These are phyloP conservation scores for Xylariales sp. DNA, from an alignment of 2,329 filamentous ascomycete genomes.

Conservation along the genomic window DNA sequence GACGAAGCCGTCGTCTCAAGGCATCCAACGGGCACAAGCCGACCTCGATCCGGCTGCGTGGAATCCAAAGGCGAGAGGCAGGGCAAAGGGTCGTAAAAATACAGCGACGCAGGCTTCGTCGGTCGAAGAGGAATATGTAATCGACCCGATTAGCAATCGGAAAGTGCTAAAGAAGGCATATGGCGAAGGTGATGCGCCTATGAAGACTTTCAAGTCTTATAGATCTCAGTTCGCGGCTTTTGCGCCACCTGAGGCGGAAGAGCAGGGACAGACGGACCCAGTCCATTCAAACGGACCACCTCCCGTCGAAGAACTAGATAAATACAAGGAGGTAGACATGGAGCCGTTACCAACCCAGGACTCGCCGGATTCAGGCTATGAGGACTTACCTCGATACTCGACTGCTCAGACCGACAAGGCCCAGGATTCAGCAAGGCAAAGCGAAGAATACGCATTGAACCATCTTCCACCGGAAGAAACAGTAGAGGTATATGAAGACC, in stretches of 20 bases:
- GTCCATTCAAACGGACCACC: constrained; percentile 30
- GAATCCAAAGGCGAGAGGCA: no score
- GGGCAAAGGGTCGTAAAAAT: constrained; percentile 1
- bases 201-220: constrained; percentile 29
- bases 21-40: constrained; percentile 7
- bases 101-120: constrained; percentile 6
- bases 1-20: constrained; percentile 9
- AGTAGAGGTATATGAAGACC: constrained; percentile 26
- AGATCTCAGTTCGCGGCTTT: constrained; percentile 29
- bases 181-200: constrained; percentile 19
- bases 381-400: no score
- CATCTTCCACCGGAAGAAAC: constrained; percentile 25
- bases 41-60: no score
- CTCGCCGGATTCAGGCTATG: no score
- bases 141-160: constrained; percentile 58
- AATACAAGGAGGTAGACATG: constrained; percentile 28
- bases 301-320: constrained; percentile 30
- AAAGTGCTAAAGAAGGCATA: constrained; percentile 32
- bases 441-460: constrained; percentile 28
- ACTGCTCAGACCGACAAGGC: not conserved
- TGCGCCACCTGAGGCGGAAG: constrained; percentile 14
- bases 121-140: constrained; percentile 32
- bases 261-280: constrained; percentile 14
- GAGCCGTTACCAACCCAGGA: no score
- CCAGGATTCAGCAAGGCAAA: constrained; percentile 11